phyloP scores from a whole-genome alignment of 1,284 basidiomycete species.

The Phenoliferia sp. region DNA sequence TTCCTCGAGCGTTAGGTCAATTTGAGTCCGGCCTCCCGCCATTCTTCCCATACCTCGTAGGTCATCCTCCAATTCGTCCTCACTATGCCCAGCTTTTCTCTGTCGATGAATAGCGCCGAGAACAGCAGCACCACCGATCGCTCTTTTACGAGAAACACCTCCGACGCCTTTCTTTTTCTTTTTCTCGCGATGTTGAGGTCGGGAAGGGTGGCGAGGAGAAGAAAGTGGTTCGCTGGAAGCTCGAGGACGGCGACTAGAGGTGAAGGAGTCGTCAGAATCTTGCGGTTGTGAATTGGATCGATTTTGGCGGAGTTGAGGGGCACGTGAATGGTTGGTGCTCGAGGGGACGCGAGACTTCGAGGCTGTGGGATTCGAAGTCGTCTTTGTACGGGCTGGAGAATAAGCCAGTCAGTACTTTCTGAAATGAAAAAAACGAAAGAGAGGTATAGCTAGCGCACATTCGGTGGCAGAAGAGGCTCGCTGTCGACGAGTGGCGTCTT shows the following conservation, averaged over 20 bases:
- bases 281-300: no score
- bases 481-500: not conserved
- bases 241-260: not conserved
- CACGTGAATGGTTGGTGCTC: not conserved
- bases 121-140: no score
- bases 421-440: no score
- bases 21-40: not conserved
- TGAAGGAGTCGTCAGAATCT: not conserved
- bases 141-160: not conserved
- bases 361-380: slow-evolving; percentile 16
- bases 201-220: not conserved
- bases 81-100: not conserved
- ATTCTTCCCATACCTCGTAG: not conserved
- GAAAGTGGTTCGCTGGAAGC: not conserved
- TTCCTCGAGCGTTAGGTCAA: not conserved
- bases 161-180: not conserved
- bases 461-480: not conserved
- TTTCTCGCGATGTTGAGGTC: not conserved
- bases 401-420: no score
- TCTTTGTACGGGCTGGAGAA: no score
- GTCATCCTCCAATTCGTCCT: not conserved
- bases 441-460: not conserved
- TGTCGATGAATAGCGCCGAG: not conserved
- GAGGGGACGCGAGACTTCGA: slow-evolving; percentile 9
- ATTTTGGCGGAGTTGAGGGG: no score